Evolutionary conservation across 1,284 basidiomycete genomes (phyloP).

Genomic region (Sporisorium exsertum): DNA sequence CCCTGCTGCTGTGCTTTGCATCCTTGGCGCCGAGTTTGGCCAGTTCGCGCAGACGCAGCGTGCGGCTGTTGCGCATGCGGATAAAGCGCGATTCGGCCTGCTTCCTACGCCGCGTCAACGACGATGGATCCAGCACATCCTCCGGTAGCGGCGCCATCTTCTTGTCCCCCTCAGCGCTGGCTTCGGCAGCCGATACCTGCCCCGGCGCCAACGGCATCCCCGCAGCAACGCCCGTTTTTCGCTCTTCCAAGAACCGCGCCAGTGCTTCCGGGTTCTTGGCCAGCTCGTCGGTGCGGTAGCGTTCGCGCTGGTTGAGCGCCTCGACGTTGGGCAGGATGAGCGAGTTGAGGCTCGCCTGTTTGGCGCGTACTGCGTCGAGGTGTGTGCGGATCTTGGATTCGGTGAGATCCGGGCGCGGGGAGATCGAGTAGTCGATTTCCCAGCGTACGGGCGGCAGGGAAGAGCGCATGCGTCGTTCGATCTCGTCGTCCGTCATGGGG

Average conservation of each 20-base stretch:
- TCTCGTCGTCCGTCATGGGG: slow-evolving; percentile 53
- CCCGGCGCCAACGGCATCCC: slow-evolving; percentile 66
- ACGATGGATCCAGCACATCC: slow-evolving; percentile 6
- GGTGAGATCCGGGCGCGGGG: slow-evolving; percentile 51
- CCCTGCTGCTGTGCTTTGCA: slow-evolving; percentile 5
- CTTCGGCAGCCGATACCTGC: slow-evolving; percentile 29
- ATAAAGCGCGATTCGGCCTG: slow-evolving; percentile 46
- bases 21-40: slow-evolving; percentile 55
- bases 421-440: slow-evolving; percentile 63
- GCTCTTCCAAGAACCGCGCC: slow-evolving; percentile 56
- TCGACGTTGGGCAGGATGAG: slow-evolving; percentile 65
- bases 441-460: slow-evolving; percentile 37
- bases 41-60: slow-evolving; percentile 49
- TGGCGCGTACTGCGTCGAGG: slow-evolving; percentile 43
- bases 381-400: slow-evolving; percentile 43
- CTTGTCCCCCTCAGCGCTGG: background rate
- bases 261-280: slow-evolving; percentile 55
- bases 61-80: slow-evolving; percentile 42
- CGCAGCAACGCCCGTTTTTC: slow-evolving; percentile 49
- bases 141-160: slow-evolving; percentile 2
- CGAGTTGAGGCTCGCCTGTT: slow-evolving; percentile 43
- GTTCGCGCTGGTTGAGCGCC: slow-evolving; percentile 61
- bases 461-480: slow-evolving; percentile 35
- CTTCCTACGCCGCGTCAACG: slow-evolving; percentile 12
- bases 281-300: slow-evolving; percentile 43